Conservation (phyloP, 2,329 filamentous ascomycete genomes). For the Samsoniella hepiali region DNA sequence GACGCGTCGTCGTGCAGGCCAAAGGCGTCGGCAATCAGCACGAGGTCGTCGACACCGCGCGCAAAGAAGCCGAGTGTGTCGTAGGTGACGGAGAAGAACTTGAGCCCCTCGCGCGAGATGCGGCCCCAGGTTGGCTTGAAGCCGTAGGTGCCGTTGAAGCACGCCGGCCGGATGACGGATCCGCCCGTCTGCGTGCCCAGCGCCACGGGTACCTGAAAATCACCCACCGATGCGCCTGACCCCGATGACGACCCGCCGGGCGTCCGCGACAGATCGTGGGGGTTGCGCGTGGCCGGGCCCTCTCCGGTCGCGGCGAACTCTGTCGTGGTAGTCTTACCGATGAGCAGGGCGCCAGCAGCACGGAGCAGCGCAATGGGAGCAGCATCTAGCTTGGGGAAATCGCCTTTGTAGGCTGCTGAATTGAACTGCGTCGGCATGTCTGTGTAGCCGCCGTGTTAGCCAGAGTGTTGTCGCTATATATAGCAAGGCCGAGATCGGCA, state of each 20-base stretch:
- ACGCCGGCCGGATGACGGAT: constrained; percentile 60
- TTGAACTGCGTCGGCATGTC: constrained; percentile 57
- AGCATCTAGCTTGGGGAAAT: constrained; percentile 24
- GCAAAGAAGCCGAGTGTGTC: constrained; percentile 63
- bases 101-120: constrained; percentile 59
- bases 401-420: constrained; percentile 50
- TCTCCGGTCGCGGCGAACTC: constrained; percentile 58
- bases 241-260: constrained; percentile 67
- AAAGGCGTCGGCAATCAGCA: constrained; percentile 54
- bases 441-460: constrained; percentile 17
- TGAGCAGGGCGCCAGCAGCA: constrained; percentile 14
- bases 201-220: constrained; percentile 58
- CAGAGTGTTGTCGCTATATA: too few relatives aligned
- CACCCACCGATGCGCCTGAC: constrained; percentile 63
- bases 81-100: constrained; percentile 54
- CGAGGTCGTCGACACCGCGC: constrained; percentile 55
- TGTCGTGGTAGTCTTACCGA: constrained; percentile 49
- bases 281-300: constrained; percentile 56
- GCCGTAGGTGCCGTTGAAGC: constrained; percentile 62
- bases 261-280: constrained; percentile 62
- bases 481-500: neutral
- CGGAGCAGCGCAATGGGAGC: constrained; percentile 23
- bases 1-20: constrained; percentile 48
- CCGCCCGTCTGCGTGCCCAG: constrained; percentile 67
- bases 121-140: constrained; percentile 65